Evolutionary conservation across 2,329 filamentous ascomycete species (phyloP).

Genomic region (Peltaster fructicola): DNA sequence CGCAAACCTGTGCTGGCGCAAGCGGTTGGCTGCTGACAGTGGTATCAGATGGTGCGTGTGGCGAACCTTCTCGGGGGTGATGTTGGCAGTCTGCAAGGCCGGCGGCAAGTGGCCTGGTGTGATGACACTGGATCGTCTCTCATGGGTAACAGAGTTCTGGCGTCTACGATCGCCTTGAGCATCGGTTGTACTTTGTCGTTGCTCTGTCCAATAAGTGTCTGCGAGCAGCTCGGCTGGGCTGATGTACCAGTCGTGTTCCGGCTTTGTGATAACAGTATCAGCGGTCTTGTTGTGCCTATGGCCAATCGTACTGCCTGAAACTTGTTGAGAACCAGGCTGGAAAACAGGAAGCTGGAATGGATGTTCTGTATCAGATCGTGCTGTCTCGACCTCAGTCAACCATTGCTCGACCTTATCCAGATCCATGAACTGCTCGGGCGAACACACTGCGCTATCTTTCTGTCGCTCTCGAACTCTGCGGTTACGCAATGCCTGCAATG

Average conservation of each 20-base stretch:
- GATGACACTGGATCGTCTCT: too few relatives aligned
- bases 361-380: constrained; percentile 18
- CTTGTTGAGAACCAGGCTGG: constrained; percentile 10
- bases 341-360: constrained; percentile 15
- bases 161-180: too few relatives aligned
- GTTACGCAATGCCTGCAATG: constrained; percentile 82
- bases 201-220: constrained; percentile 80
- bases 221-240: constrained; percentile 73
- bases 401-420: constrained; percentile 53
- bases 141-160: too few relatives aligned
- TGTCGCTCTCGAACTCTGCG: constrained; percentile 69
- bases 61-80: neutral
- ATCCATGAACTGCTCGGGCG: constrained; percentile 61
- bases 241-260: constrained; percentile 70
- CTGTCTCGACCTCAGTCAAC: constrained; percentile 50
- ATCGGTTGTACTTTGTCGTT: too few relatives aligned
- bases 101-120: too few relatives aligned
- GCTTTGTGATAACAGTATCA: constrained; percentile 45
- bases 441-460: constrained; percentile 54
- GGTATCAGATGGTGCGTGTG: too few relatives aligned
- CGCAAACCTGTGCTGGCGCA: too few relatives aligned
- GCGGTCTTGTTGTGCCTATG: constrained; percentile 24
- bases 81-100: constrained; percentile 2
- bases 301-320: constrained; percentile 8
- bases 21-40: too few relatives aligned